Base-by-base conservation (phyloP, 371 early-diverging fungal genomes). In the Mucor indicus region DNA sequence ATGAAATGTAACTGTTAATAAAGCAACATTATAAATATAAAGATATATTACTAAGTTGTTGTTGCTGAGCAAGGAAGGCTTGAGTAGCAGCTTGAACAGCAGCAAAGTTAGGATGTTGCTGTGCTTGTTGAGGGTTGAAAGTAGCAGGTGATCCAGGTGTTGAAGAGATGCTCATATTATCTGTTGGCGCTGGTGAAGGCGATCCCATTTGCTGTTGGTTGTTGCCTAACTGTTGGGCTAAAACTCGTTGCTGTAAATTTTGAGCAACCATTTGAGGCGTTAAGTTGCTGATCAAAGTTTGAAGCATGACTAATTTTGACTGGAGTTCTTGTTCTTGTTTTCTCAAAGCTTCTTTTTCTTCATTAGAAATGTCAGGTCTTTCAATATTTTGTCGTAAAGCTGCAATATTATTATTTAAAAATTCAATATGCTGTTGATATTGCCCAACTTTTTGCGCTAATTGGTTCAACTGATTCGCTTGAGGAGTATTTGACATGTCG, bases 291-390 rank as follows among this genome's bases (percentile, higher is more conserved):
- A 70, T 48, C 6, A 70, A 31, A 8, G 57, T 55, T 45, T 70
- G 71, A 29, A 57, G 60, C 41, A 57, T 55, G 23, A 46, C 40
- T 8, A 70, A 38, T 19, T 56, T 56, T 9, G 55, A 30, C 35
- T 70, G 71, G 8, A 58, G 38, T 16, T 63, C 63, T 33, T 60
- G 55, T 37, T 70, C 71, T 50, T 66, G 63, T 16, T 51, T 49
- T 37, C 49, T 57, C 7, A 44, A 41, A 2, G 39, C 46, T 16
- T 62, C 61, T 39, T 46, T 62, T 29, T 74, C 66, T 39, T 65
- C 67, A 9, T 44, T 29, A 11, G 66, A 40, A 4, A 74, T 56
- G 47, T 70, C 64, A 4, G 60, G 35, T 38, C 66, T 57, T 37
- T 74, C 71, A 3, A 70, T 31, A 19, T 54, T 50, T 48, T 64